Conservation (phyloP, 2,329 filamentous ascomycete genomes). For the Alternaria conjuncta region DNA sequence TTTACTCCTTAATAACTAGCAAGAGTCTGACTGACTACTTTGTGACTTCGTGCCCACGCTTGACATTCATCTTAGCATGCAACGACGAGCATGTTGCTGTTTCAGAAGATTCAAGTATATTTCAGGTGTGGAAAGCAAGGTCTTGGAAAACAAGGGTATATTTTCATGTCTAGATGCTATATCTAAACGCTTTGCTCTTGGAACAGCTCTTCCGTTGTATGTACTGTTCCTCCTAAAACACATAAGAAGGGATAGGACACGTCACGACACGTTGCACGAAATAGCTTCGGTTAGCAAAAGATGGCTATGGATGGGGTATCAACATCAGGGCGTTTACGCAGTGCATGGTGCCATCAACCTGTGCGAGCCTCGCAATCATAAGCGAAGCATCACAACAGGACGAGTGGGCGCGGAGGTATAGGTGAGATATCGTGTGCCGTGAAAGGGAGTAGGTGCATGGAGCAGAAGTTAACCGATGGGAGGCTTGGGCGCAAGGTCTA, state of each 20-base stretch:
- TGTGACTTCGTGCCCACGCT: not conserved
- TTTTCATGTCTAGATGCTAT: not conserved
- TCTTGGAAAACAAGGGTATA: not conserved
- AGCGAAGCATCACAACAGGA: conserved; percentile 9
- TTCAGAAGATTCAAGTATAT: not conserved
- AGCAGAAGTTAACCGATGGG: not conserved
- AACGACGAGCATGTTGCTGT: not conserved
- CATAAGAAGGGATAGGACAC: not conserved
- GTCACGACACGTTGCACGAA: not conserved
- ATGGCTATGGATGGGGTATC: not conserved
- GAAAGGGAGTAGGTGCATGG: not conserved
- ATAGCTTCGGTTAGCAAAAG: not conserved
- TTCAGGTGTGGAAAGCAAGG: not conserved
- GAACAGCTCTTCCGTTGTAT: not conserved
- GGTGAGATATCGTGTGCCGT: not conserved
- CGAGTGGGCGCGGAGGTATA: not conserved
- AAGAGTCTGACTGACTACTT: not conserved
- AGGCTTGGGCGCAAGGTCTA: not conserved
- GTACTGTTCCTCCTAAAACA: not conserved
- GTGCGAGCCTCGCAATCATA: not conserved
- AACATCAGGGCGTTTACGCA: not conserved
- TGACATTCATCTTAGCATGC: not conserved
- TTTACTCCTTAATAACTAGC: not conserved
- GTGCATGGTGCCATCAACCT: not conserved
- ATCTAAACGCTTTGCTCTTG: not conserved